These are phyloP conservation scores for Sclerotinia nivalis DNA, from an alignment of 2,329 filamentous ascomycete species.

Conservation along the genomic window DNA sequence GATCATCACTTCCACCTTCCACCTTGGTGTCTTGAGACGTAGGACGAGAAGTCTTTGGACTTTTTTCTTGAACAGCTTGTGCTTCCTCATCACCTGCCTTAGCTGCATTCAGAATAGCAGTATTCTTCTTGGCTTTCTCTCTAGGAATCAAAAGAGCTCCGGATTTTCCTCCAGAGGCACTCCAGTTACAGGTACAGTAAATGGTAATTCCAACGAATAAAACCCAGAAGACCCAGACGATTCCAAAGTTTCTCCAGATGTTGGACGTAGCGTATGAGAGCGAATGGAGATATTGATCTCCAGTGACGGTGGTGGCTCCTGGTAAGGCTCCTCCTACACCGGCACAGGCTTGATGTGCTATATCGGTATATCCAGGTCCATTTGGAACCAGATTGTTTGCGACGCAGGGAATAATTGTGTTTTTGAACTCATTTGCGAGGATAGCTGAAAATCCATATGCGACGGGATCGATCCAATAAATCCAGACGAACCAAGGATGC, in stretches of 20 bases:
- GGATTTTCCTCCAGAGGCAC: constrained; percentile 52
- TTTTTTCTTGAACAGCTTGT: constrained; percentile 27
- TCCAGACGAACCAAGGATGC: constrained; percentile 64
- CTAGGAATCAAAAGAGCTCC: constrained; percentile 62
- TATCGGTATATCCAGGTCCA: constrained; percentile 50
- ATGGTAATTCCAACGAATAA: constrained; percentile 61
- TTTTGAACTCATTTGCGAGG: constrained; percentile 70
- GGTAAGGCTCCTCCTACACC: constrained; percentile 57
- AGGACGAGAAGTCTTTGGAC: constrained; percentile 22
- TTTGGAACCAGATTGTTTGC: constrained; percentile 52
- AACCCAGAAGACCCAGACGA: constrained; percentile 62
- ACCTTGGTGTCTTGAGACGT: constrained; percentile 40
- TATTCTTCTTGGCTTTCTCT: constrained; percentile 52
- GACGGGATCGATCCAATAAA: constrained; percentile 66
- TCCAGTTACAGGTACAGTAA: constrained; percentile 58
- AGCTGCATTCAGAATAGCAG: constrained; percentile 29
- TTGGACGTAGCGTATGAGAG: constrained; percentile 55
- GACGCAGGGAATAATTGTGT: constrained; percentile 53
- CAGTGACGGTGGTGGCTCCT: constrained; percentile 53
- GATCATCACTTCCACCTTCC: constrained; percentile 39
- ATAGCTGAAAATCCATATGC: constrained; percentile 70
- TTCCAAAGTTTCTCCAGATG: constrained; percentile 63
- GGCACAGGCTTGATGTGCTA: constrained; percentile 53
- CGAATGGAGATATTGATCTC: constrained; percentile 57
- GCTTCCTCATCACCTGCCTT: constrained; percentile 53